phyloP scores from a whole-genome alignment of 768 basidiomycete species.

The Leccinum rimulosum region DNA sequence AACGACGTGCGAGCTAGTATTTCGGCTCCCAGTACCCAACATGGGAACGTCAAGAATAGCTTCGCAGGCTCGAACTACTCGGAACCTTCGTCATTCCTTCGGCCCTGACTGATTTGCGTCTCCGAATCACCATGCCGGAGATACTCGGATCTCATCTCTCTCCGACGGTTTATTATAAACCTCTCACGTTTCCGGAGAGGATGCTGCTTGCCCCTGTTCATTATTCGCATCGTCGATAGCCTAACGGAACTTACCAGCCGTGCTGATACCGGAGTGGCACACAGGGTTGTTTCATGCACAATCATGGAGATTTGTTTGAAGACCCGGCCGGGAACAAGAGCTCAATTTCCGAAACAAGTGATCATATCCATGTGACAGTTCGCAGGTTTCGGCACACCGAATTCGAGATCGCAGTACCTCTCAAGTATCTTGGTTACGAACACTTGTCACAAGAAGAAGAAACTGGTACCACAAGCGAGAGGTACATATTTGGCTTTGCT shows the following conservation, averaged over 20 bases:
- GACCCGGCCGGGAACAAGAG: conserved; percentile 34
- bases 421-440: conserved; percentile 51
- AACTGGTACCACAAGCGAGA: conserved; percentile 36
- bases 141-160: conserved; percentile 47
- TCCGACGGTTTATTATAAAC: conserved; percentile 45
- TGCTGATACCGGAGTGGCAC: background rate
- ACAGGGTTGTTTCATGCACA: background rate
- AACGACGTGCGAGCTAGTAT: conserved; percentile 9
- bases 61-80: conserved; percentile 36
- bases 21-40: conserved; percentile 17
- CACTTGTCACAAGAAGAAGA: conserved; percentile 49
- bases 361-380: conserved; percentile 43
- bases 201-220: conserved; percentile 51
- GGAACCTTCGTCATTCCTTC: conserved; percentile 44
- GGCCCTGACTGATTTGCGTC: conserved; percentile 18
- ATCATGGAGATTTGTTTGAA: conserved; percentile 48
- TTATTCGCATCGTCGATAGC: conserved; percentile 55
- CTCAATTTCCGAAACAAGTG: conserved; percentile 41
- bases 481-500: conserved; percentile 28
- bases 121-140: conserved; percentile 17
- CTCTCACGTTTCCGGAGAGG: conserved; percentile 44
- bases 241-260: conserved; percentile 36
- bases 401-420: conserved; percentile 52
- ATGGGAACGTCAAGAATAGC: conserved; percentile 44
- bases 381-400: conserved; percentile 63